Evolutionary conservation across 495 filamentous ascomycete species (phyloP).

Genomic region (Penicillium angulare): DNA sequence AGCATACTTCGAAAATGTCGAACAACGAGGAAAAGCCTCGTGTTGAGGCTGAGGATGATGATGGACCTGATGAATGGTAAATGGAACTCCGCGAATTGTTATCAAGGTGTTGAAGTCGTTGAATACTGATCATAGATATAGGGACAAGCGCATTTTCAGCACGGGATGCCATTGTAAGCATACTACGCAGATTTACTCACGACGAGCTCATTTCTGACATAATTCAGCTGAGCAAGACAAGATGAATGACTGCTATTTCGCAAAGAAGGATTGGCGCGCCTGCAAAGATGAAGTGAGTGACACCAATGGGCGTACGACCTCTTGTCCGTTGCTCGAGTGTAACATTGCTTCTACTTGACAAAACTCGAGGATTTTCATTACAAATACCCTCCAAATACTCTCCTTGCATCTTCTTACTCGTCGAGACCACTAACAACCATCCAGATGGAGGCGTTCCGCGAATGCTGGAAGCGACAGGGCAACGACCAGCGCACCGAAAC

Average conservation of each 20-base stretch:
- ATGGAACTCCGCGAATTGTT: background rate
- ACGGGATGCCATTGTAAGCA: conserved; percentile 89
- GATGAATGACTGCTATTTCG: conserved; percentile 93
- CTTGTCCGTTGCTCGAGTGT: background rate
- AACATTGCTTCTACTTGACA: too few relatives aligned
- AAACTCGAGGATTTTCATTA: too few relatives aligned
- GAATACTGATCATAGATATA: conserved; percentile 31
- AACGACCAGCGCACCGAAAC: conserved; percentile 80
- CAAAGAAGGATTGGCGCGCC: conserved; percentile 92
- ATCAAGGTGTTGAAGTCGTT: background rate
- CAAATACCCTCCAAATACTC: background rate
- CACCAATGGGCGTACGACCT: too few relatives aligned
- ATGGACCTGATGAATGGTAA: conserved; percentile 96
- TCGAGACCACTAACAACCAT: conserved; percentile 2
- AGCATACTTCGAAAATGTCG: conserved; percentile 32
- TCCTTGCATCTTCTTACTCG: background rate
- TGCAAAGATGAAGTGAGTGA: conserved; percentile 83
- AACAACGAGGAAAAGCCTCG: conserved; percentile 36
- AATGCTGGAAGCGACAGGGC: conserved; percentile 90
- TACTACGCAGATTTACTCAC: conserved; percentile 9
- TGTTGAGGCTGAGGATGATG: conserved; percentile 58
- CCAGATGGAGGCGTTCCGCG: conserved; percentile 88
- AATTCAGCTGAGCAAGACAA: conserved; percentile 76
- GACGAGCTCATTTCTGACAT: conserved; percentile 5
- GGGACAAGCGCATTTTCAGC: conserved; percentile 97